Evolutionary conservation across 1,139 yeast genomes (phyloP).

Genomic region (Diutina catenulata): DNA sequence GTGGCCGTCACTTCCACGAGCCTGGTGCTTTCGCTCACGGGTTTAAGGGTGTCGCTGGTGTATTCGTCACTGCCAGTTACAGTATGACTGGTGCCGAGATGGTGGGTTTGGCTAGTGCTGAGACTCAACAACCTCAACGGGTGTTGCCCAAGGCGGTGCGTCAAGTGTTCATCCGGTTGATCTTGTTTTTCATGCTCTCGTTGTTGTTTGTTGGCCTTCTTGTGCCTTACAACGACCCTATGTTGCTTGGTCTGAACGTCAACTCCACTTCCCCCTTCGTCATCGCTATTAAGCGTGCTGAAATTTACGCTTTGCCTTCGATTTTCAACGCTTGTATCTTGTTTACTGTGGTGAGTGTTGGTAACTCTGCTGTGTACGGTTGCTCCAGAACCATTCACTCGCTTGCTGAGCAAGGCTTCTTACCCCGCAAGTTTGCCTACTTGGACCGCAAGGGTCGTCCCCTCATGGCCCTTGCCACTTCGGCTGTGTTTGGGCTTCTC

Average conservation of each 20-base stretch:
- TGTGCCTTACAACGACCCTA: constrained; percentile 11
- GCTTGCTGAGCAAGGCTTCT: not conserved
- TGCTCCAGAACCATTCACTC: constrained; percentile 1
- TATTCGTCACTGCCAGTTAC: constrained; percentile 2
- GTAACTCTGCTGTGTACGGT: constrained; percentile 2
- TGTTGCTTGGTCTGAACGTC: not conserved
- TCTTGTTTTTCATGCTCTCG: constrained; percentile 13
- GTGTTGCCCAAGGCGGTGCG: constrained; percentile 16
- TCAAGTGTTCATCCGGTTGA: constrained; percentile 15
- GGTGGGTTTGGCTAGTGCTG: constrained; percentile 6
- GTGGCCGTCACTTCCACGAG: constrained; percentile 21
- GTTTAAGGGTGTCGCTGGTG: not conserved
- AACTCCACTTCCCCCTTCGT: constrained; percentile 4
- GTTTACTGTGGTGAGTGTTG: constrained; percentile 3
- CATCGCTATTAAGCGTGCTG: not conserved
- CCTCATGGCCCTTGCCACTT: not conserved
- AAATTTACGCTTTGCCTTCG: not conserved
- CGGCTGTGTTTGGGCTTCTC: not conserved
- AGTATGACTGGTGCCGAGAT: constrained; percentile 5
- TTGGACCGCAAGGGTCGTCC: constrained; percentile 3
- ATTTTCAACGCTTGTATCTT: constrained; percentile 3
- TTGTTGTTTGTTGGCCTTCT: constrained; percentile 11
- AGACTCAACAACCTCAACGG: constrained; percentile 47
- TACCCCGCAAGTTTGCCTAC: not conserved
- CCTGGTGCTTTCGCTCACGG: constrained; percentile 21